Evolutionary conservation across 148 eudicot genomes (phyloP).

Genomic region (Persicaria tinctoria): DNA sequence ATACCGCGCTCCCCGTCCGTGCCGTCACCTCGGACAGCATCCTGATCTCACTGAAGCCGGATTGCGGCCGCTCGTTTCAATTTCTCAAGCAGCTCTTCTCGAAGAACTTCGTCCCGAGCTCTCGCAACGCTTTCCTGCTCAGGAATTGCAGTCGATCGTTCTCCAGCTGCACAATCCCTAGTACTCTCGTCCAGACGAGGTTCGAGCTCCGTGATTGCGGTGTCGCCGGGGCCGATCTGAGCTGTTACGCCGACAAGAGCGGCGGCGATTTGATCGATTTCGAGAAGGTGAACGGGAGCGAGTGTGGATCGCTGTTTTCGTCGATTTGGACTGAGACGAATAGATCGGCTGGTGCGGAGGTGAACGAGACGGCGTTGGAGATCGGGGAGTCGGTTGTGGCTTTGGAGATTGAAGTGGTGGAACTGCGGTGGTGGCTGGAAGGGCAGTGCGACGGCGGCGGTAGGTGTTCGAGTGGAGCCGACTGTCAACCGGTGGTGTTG

Average conservation of each 20-base stretch:
- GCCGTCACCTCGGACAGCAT: constrained; percentile 5
- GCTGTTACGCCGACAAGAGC: constrained; percentile 1
- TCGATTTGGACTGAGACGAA: constrained; percentile 5
- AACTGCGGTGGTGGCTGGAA: constrained; percentile 8
- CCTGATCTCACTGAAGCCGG: background rate
- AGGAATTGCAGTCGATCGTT: background rate
- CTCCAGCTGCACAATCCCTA: constrained; percentile 3
- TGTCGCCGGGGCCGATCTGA: background rate
- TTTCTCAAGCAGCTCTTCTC: background rate
- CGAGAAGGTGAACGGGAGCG: background rate
- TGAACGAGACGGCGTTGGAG: constrained; percentile 4
- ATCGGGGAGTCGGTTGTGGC: constrained; percentile 10
- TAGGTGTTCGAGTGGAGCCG: constrained; percentile 4
- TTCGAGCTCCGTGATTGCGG: constrained; percentile 8
- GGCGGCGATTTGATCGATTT: background rate
- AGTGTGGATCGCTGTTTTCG: background rate
- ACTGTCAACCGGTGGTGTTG: background rate
- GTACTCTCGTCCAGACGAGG: constrained; percentile 2
- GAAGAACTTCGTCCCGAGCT: constrained; percentile 5
- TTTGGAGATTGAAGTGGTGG: constrained; percentile 11
- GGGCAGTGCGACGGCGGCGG: constrained; percentile 6
- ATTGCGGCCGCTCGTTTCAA: background rate
- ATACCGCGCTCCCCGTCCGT: background rate
- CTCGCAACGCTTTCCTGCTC: constrained; percentile 7
- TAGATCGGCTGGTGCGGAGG: constrained; percentile 7